phyloP scores from a whole-genome alignment of 768 basidiomycete species.

The Termitomyces titanicus region DNA sequence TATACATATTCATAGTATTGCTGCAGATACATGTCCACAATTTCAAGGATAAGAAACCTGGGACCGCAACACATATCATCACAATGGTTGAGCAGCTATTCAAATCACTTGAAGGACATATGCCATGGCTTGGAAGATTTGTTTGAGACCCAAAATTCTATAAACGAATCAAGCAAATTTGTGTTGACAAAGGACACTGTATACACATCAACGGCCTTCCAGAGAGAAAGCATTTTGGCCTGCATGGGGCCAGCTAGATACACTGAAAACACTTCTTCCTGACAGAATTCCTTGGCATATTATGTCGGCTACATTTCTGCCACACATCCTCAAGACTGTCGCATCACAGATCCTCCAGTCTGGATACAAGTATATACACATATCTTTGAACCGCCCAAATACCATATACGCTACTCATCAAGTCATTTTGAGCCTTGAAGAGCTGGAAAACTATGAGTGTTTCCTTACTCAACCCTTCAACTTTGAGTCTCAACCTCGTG shows the following conservation, averaged over 20 bases:
- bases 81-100: conserved; percentile 1
- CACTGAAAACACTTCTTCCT: neutral
- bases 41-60: neutral
- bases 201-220: conserved; percentile 18
- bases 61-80: conserved; percentile 7
- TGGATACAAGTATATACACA: conserved; percentile 9
- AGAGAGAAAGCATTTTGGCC: conserved; percentile 18
- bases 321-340: conserved; percentile 18
- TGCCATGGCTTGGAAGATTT: conserved; percentile 3
- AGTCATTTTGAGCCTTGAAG: conserved; percentile 15
- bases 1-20: neutral
- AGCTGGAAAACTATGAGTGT: conserved; percentile 22
- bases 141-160: conserved; percentile 5
- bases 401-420: conserved; percentile 25
- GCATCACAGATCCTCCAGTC: neutral
- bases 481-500: conserved; percentile 10
- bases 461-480: conserved; percentile 17
- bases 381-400: conserved; percentile 24
- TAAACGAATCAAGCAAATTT: conserved; percentile 5
- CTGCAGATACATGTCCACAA: neutral
- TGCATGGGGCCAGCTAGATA: conserved; percentile 15
- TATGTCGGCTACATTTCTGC: conserved; percentile 18
- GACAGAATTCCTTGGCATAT: neutral
- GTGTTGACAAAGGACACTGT: conserved; percentile 23
- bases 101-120: conserved; percentile 15